Percentiles rank a stretch among this genome's conserved stretches.
These are phyloP conservation scores for Aspergillus brunneoviolaceus DNA, from an alignment of 2,329 filamentous ascomycete genomes.

Conservation along the genomic window DNA sequence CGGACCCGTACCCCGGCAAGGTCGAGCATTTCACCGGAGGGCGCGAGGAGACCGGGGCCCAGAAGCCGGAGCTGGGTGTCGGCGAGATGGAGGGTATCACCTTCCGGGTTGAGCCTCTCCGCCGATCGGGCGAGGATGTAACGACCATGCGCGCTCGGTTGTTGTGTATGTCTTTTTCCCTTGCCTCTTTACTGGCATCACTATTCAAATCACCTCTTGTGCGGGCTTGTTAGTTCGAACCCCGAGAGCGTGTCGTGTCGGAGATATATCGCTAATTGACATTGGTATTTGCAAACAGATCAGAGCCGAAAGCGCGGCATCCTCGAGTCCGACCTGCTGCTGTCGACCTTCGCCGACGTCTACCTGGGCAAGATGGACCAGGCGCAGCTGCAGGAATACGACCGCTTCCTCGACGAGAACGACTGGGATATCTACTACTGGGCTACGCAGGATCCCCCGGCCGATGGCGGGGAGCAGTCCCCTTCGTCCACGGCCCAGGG, in stretches of 20 bases:
- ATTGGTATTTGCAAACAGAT: conserved; percentile 55
- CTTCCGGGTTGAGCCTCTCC: conserved; percentile 88
- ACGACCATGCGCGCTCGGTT: conserved; percentile 86
- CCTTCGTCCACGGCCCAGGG: conserved; percentile 14
- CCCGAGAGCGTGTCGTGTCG: too few relatives aligned
- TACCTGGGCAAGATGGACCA: conserved; percentile 73
- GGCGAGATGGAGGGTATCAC: conserved; percentile 83
- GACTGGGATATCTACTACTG: conserved; percentile 99
- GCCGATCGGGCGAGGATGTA: conserved; percentile 77
- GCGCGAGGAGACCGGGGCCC: conserved; percentile 54
- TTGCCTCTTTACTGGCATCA: neutral
- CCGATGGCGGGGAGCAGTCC: conserved; percentile 50
- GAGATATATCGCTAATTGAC: too few relatives aligned
- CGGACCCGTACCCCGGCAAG: conserved; percentile 61
- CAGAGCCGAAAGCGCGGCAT: conserved; percentile 96
- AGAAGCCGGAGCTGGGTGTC: conserved; percentile 69
- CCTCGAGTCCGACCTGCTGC: conserved; percentile 90
- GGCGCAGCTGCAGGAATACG: conserved; percentile 77
- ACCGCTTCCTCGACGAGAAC: conserved; percentile 94
- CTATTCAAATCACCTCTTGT: neutral
- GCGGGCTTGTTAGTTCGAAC: too few relatives aligned
- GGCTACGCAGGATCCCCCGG: conserved; percentile 77
- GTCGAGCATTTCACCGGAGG: conserved; percentile 66
- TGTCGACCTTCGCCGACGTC: conserved; percentile 87
- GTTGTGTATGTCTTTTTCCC: conserved; percentile 51